phyloP scores from a whole-genome alignment of 176 grass and related monocot species.

The Zea luxurians region DNA sequence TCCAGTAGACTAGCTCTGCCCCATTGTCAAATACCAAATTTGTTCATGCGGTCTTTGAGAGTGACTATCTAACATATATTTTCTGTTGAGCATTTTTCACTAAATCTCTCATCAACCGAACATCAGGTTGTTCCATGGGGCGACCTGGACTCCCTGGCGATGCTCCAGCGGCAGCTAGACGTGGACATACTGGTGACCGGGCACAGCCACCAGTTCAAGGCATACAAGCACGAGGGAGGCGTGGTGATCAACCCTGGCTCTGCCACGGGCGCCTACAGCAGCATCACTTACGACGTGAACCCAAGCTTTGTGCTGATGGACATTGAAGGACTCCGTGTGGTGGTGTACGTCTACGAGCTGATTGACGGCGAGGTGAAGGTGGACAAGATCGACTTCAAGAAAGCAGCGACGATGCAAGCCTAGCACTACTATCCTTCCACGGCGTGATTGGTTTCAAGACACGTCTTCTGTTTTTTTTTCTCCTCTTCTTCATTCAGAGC shows the following conservation, averaged over 20 bases:
- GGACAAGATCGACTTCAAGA: constrained; percentile 98
- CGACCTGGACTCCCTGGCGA: constrained; percentile 91
- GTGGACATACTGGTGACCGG: constrained; percentile 98
- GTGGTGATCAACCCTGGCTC: constrained; percentile 96
- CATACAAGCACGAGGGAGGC: constrained; percentile 95
- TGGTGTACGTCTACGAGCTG: constrained; percentile 96
- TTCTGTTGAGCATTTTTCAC: neutral
- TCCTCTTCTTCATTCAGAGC: neutral
- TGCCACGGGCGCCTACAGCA: constrained; percentile 86
- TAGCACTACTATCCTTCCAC: neutral
- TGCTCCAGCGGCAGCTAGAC: constrained; percentile 92
- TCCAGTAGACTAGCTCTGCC: neutral
- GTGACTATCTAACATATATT: neutral
- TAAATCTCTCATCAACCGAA: neutral
- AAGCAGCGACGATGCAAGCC: constrained; percentile 61
- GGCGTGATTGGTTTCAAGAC: neutral
- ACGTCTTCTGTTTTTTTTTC: neutral
- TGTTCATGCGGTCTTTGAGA: neutral
- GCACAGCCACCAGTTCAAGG: constrained; percentile 95
- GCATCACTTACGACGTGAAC: constrained; percentile 94
- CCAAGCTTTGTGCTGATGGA: constrained; percentile 98
- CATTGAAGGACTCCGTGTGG: constrained; percentile 89
- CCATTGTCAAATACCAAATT: neutral
- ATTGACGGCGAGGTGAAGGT: constrained; percentile 98
- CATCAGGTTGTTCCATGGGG: constrained; percentile 91